Evolutionary conservation across 2,329 filamentous ascomycete genomes (phyloP), one percentile per base, ranked within the genome.

Genomic region (Colletotrichum cuscutae): DNA sequence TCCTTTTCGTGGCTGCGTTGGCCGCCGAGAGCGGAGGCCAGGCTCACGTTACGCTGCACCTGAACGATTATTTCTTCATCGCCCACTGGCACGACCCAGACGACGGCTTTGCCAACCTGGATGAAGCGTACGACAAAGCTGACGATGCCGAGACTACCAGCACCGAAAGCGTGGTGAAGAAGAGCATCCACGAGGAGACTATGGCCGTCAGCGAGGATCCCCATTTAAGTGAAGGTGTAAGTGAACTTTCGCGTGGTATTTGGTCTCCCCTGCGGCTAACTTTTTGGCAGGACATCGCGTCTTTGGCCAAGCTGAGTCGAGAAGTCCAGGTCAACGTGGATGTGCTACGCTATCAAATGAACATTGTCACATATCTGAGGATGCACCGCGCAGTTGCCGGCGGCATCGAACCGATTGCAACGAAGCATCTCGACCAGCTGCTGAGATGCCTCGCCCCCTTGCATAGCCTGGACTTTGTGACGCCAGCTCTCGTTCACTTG

Each of bases 61-160:
- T 92, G 81, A 97, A 95, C 77, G 95, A 98, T 72, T 90, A 94
- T 75, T 92, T 98, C 76, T 94, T 95, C 79, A 91, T 98, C 71
- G 96, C 94, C 0, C 95, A 98, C 81, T 94, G 92, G 84, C 95
- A 98, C 78, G 89, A 92, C 70, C 87, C 88, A 0, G 86, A 89
- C 1, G 91, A 96, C 79, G 94, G 93, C 0, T 93, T 95, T 74
- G 87, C 91, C 5, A 93, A 97, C 75, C 81, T 96, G 0, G 93
- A 97, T 72, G 92, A 94, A 46, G 83, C 82, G 24, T 83, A 85
- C 28, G 74, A 79, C n/a, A 79, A 81, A 28, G 78, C 78, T 30
- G 80, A 79, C 35, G 78, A 77, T 28, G 76, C 75, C 13, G 79
- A 78, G 30, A 79, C 76, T 12, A 80, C 78, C 4, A 86, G 85